Percentiles rank a stretch among this genome's conserved stretches.
These are phyloP conservation scores for Paramecium sonneborni DNA, from an alignment of 73 alveolate genomes.

Conservation along the genomic window DNA sequence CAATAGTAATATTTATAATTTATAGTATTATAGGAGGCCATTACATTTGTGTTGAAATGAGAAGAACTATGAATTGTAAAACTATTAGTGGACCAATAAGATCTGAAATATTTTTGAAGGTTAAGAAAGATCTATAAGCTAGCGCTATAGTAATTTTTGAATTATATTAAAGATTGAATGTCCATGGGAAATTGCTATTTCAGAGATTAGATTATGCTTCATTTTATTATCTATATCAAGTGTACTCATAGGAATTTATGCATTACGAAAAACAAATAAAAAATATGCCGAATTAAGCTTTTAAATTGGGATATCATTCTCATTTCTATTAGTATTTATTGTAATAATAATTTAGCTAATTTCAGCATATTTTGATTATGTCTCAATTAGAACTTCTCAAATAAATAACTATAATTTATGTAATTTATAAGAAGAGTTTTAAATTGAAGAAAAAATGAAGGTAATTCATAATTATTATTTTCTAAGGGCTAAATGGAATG, in stretches of 20 bases:
- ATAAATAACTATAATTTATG: slow-evolving; percentile 62
- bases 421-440: slow-evolving; percentile 63
- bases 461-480: not conserved
- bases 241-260: slow-evolving; percentile 45
- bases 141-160: slow-evolving; percentile 28
- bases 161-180: slow-evolving; percentile 45
- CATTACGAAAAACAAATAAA: slow-evolving; percentile 42
- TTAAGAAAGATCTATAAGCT: slow-evolving; percentile 61
- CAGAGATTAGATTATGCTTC: slow-evolving; percentile 69
- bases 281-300: slow-evolving; percentile 63
- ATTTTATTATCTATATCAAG: slow-evolving; percentile 13
- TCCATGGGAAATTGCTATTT: slow-evolving; percentile 72
- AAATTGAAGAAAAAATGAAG: slow-evolving; percentile 59
- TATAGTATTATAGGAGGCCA: not conserved
- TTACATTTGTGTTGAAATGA: slow-evolving; percentile 60
- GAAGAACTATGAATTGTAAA: slow-evolving; percentile 66
- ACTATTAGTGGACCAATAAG: slow-evolving; percentile 67
- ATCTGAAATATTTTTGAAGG: slow-evolving; percentile 62
- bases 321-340: slow-evolving; percentile 10
- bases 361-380: slow-evolving; percentile 62
- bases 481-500: slow-evolving; percentile 56
- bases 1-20: not conserved
- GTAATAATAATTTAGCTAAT: not conserved
- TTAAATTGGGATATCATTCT: slow-evolving; percentile 5
- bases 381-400: slow-evolving; percentile 59